A percentile compares a stretch with the other conserved stretches of the same genome.
Evolutionary conservation across 2,329 filamentous ascomycete species (phyloP).

Genomic region (Sporothrix phasma): DNA sequence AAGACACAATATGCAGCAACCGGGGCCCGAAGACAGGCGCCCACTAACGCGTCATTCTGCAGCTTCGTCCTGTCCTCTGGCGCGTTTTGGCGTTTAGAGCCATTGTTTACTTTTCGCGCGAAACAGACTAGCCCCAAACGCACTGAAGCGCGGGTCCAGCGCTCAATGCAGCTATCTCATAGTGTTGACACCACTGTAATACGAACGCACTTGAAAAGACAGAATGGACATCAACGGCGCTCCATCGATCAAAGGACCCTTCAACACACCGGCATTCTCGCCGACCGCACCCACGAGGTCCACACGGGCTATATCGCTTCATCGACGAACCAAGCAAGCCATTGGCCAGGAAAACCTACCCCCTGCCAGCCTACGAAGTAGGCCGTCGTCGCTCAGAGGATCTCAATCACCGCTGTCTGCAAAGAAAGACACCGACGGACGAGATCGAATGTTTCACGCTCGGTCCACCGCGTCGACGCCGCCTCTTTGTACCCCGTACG

Average conservation of each 20-base stretch:
- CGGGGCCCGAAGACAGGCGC: neutral
- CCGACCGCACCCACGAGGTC: conserved; percentile 2
- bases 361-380: neutral
- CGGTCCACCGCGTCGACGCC: neutral
- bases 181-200: neutral
- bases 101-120: conserved; percentile 16
- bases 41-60: neutral
- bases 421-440: neutral
- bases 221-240: neutral
- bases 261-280: neutral
- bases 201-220: neutral
- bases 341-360: neutral
- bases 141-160: neutral
- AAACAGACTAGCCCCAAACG: neutral
- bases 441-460: conserved; percentile 3
- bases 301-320: conserved; percentile 1
- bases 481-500: neutral
- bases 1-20: neutral
- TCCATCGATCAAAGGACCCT: neutral
- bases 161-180: too few species aligned
- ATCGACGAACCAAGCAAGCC: neutral
- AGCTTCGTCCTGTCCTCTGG: conserved; percentile 1
- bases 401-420: neutral
- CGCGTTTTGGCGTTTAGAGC: neutral
- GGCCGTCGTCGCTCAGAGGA: neutral